These are phyloP conservation scores for Pseudogymnoascus verrucosus DNA, from an alignment of 2,329 filamentous ascomycete genomes.

Conservation along the genomic window DNA sequence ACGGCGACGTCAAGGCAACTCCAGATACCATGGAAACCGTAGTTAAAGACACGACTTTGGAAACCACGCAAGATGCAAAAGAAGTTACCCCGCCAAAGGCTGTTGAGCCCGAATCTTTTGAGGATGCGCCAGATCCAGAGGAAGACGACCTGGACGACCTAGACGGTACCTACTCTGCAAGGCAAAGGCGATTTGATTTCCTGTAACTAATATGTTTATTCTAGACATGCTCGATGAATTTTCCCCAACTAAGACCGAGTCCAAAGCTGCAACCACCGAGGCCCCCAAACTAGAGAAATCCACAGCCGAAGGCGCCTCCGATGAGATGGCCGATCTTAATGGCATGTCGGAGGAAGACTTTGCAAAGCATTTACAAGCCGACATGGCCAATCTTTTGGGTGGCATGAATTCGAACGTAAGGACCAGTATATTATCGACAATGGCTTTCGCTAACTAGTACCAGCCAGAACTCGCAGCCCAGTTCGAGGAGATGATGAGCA, in stretches of 20 bases:
- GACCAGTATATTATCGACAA: background rate
- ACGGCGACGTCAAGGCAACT: slow-evolving; percentile 3
- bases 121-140: slow-evolving; percentile 75
- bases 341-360: slow-evolving; percentile 66
- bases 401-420: slow-evolving; percentile 56
- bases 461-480: slow-evolving; percentile 68
- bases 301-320: slow-evolving; percentile 8
- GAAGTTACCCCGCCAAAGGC: background rate
- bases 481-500: slow-evolving; percentile 70
- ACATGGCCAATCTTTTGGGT: slow-evolving; percentile 77
- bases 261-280: slow-evolving; percentile 32
- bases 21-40: background rate
- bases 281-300: slow-evolving; percentile 22
- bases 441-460: background rate
- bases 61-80: background rate
- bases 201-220: background rate
- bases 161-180: slow-evolving; percentile 53
- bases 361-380: slow-evolving; percentile 75
- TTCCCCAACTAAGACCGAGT: slow-evolving; percentile 52
- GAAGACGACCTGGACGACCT: slow-evolving; percentile 89
- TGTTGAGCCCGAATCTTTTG: slow-evolving; percentile 19
- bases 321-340: slow-evolving; percentile 27
- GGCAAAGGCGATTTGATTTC: background rate
- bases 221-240: slow-evolving; percentile 91
- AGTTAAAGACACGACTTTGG: background rate